phyloP scores from a whole-genome alignment of 2,329 filamentous ascomycete genomes.

The Calonectria naviculata region DNA sequence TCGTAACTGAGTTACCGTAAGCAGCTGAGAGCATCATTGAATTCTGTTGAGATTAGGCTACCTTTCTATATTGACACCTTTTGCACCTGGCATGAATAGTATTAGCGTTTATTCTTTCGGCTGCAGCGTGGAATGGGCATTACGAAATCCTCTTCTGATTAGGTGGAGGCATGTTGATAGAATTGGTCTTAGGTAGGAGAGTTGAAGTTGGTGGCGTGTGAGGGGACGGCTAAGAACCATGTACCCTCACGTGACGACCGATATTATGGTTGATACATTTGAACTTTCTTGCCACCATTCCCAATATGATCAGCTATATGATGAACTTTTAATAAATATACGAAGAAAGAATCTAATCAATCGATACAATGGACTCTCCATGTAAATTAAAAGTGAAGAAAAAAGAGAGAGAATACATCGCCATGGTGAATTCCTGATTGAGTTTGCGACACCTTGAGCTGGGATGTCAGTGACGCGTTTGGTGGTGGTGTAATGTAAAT shows the following conservation, averaged over 20 bases:
- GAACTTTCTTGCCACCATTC: not conserved
- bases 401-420: too few relatives aligned
- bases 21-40: not conserved
- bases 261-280: not conserved
- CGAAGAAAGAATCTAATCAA: not conserved
- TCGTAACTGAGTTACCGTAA: not conserved
- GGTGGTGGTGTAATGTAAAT: not conserved
- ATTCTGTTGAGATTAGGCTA: not conserved
- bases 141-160: constrained; percentile 4
- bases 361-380: too few relatives aligned
- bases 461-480: not conserved
- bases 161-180: not conserved
- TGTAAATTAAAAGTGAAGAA: too few relatives aligned
- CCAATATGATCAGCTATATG: not conserved
- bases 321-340: not conserved
- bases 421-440: not conserved
- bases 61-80: constrained; percentile 24
- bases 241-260: not conserved
- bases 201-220: not conserved
- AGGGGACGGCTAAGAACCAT: not conserved
- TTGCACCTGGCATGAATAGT: constrained; percentile 2
- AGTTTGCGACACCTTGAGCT: not conserved
- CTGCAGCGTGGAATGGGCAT: not conserved
- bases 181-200: not conserved
- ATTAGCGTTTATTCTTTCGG: not conserved